Evolutionary conservation across 805 yeast genomes (phyloP), one percentile per base, ranked within the genome.

Genomic region (Sugiyamaella boreocaroliniensis): DNA sequence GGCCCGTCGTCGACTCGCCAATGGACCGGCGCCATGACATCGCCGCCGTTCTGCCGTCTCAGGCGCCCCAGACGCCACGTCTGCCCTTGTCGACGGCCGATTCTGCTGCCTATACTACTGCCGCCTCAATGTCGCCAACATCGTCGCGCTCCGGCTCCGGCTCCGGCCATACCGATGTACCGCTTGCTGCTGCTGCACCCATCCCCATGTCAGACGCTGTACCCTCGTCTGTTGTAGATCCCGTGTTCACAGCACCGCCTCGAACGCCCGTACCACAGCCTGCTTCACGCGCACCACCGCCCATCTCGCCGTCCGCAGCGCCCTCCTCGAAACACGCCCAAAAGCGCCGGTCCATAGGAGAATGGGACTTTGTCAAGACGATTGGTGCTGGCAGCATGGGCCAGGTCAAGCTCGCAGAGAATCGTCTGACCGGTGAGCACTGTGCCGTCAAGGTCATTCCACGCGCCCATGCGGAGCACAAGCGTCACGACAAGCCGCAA

Each of bases 381-480:
- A 86, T 93, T 45, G 99, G 99, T 43, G 96, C 98, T 1, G 99
- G 99, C 2, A 89, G 97, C 0, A 93, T 93, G 99, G 99, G 99
- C 54, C 95, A 92, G 68, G 99, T 93, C 48, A 93, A 93, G 71
- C 75, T 93, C 41, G 98, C 98, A 1, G 83, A 81, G 62, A 96
- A 90, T 71, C 80, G 86, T 59, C 69, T 81, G 37, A 88, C 97
- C 1, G 66, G 67, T 46, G 80, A 79, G 55, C 90, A 87, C 61
- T 77, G 88, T 12, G 92, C 97, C 0, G 90, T 92, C 26, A 92
- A 92, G 67, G 90, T 92, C 51, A 93, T 92, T 40, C 95, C 96
- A 22, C 75, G 95, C 60, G 97, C 97, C 6, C 85, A 88, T 2
- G 81, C 88, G 1, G 73, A 70, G 43, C 80, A 78, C 52, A 70